Evolutionary conservation across 2,329 filamentous ascomycete genomes (phyloP), one percentile per base, ranked within the genome.

Genomic region (Phaeosphaeriaceae sp.): DNA sequence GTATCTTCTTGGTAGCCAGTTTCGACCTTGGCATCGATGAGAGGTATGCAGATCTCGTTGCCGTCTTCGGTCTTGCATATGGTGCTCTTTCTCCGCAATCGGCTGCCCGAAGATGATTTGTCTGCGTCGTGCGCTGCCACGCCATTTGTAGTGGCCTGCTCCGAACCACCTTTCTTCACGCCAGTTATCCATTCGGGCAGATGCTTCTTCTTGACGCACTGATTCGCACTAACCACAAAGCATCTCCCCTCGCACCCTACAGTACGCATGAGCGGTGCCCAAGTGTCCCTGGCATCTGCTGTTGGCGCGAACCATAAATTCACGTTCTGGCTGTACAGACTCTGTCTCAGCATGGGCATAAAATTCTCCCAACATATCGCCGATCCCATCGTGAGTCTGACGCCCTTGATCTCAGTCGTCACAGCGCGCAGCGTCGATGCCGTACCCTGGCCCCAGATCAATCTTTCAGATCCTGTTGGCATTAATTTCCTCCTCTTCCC

Each of bases 301-400:
- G 93, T 97, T 0, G 94, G 94, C 0, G 93, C 93, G 1, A 97
- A 86, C 78, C 94, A 97, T 13, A 97, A 80, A 75, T 96, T 96
- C 70, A 97, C 88, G 72, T 96, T 96, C 77, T 97, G 94, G 2
- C 87, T 85, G 76, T 97, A 98, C 40, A 97, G 83, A 17, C 88
- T 85, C 74, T 96, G 91, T 19, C 94, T 86, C 7, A 97, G 82
- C 19, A 97, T 81, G 0, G 93, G 93, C 93, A 97, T 97, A 80
- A 94, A 96, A 76, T 91, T 97, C 77, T 98, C 93, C 93, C 93
- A 97, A 82, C 93, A 97, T 65, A 98, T 96, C 3, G 93, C 94
- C 2, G 91, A 88, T 0, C 90, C 93, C 58, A 97, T 85, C 56
- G 91, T 94, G 59, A 97, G 79, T 62, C 87, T 88, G 2, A 93